Conservation (phyloP, 345 rosid genomes). For the Pelargonium nanum region DNA sequence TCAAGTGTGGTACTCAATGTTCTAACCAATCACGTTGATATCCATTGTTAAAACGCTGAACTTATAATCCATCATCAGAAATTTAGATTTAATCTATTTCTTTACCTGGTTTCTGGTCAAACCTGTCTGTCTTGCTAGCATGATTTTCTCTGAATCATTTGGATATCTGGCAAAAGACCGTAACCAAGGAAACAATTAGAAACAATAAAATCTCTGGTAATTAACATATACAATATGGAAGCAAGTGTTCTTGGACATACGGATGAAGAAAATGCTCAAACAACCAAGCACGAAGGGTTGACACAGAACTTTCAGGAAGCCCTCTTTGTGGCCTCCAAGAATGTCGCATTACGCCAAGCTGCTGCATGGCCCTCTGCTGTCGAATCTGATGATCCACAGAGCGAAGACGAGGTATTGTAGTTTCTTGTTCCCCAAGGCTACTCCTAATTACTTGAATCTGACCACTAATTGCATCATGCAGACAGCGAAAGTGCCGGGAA, state of each 20-base stretch:
- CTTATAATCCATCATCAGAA: no score
- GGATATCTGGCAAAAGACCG: slow-evolving; percentile 70
- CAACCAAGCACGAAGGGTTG: slow-evolving; percentile 94
- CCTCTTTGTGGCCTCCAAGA: slow-evolving; percentile 97
- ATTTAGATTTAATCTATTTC: no score
- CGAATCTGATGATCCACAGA: slow-evolving; percentile 88
- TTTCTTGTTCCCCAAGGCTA: slow-evolving; percentile 78
- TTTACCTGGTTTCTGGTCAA: slow-evolving; percentile 93
- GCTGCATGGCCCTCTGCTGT: slow-evolving; percentile 86
- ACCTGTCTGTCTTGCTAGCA: slow-evolving; percentile 96
- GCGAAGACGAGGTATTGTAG: slow-evolving; percentile 68
- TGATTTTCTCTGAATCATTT: slow-evolving; percentile 91
- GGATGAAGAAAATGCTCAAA: slow-evolving; percentile 99
- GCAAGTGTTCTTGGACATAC: slow-evolving; percentile 30
- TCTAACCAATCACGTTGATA: no score
- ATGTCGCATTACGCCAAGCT: slow-evolving; percentile 85
- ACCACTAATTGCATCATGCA: slow-evolving; percentile 69
- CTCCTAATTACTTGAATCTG: slow-evolving; percentile 56
- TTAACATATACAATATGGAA: background rate
- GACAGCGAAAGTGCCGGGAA: slow-evolving; percentile 86
- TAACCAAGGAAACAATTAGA: no score
- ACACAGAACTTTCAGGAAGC: slow-evolving; percentile 82
- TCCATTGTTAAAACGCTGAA: no score
- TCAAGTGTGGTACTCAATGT: no score
- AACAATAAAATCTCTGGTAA: slow-evolving; percentile 3